Percentiles rank a stretch among this genome's conserved stretches.
phyloP scores from a whole-genome alignment of 192 early-diverging fungal species.

The Neocallimastix lanati region DNA sequence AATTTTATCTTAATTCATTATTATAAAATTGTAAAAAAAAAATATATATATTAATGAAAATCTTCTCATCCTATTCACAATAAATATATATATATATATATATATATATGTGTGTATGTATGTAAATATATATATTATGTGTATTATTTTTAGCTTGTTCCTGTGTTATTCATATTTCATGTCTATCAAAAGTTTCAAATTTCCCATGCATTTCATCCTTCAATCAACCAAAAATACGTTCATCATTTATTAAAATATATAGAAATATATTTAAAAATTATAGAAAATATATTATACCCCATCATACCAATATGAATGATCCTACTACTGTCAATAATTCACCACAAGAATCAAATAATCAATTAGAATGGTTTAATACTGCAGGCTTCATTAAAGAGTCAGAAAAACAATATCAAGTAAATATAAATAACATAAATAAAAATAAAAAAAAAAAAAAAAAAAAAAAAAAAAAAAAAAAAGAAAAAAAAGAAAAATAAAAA shows the following conservation, averaged over 20 bases:
- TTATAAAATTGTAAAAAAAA: no score
- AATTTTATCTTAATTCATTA: no score
- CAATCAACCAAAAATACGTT: background rate
- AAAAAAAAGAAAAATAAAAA: no score
- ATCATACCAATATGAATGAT: background rate
- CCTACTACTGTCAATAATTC: background rate
- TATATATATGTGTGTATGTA: no score
- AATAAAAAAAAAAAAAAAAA: no score
- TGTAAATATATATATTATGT: no score
- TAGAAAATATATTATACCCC: background rate
- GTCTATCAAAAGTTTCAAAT: background rate
- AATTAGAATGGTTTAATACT: background rate
- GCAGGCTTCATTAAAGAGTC: background rate
- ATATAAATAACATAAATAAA: background rate
- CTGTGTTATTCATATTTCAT: background rate
- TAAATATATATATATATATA: no score
- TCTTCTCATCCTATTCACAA: no score
- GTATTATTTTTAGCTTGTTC: background rate
- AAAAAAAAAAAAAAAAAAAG: no score
- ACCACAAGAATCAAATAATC: background rate
- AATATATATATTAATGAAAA: no score
- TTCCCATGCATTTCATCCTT: background rate
- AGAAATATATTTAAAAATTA: background rate
- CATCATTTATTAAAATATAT: background rate
- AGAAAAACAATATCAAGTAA: background rate